Base-by-base conservation (phyloP, 345 rosid genomes). In the Anacardium occidentale region DNA sequence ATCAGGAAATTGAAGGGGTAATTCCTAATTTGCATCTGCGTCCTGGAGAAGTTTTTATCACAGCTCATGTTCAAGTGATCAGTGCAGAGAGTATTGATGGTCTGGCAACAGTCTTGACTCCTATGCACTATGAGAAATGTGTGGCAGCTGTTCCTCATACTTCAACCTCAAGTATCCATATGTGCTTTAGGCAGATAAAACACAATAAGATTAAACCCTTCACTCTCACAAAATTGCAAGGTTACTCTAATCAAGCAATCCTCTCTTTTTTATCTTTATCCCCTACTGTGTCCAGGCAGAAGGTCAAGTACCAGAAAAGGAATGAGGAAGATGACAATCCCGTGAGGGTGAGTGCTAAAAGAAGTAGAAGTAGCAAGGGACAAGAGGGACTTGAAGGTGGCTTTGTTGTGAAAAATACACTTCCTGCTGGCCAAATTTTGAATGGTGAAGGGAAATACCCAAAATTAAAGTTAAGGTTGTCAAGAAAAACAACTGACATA, bases 101-200 rank as follows among this genome's bases (percentile, higher is more conserved):
- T 53, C 80, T 77, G 40, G 85, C 87, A 59, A 76, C 84, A 1
- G 84, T 86, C 77, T 74, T 86, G 76, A 82, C 84, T 58, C 83
- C 77, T 29, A 42, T 26, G 29, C 84, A 86, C 47, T 86, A 75
- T 32, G 84, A 82, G 64, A 72, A 75, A 74, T 80, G 54, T 56
- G 20, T 57, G n/a, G 78, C 81, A 13, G 40, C 61, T 75, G 51
- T 62, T 63, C 55, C 79, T 2, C 56, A 69, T 5, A 17, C 58
- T 11, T 67, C 70, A 11, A 47, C 72, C 1, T 64, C 79, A 6
- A 64, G 74, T 45, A 68, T 82, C 26, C 62, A 70, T 64, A 72
- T 82, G 72, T 86, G 90, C 72, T 75, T 40, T 50, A 76, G 86
- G 74, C 90, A 82, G 78, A 63, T 83, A 14, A 78, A 80, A 68